A percentile compares a stretch with the other conserved stretches of the same genome.
Conservation (phyloP, 306 rosid species). For the Glycine latifolia region DNA sequence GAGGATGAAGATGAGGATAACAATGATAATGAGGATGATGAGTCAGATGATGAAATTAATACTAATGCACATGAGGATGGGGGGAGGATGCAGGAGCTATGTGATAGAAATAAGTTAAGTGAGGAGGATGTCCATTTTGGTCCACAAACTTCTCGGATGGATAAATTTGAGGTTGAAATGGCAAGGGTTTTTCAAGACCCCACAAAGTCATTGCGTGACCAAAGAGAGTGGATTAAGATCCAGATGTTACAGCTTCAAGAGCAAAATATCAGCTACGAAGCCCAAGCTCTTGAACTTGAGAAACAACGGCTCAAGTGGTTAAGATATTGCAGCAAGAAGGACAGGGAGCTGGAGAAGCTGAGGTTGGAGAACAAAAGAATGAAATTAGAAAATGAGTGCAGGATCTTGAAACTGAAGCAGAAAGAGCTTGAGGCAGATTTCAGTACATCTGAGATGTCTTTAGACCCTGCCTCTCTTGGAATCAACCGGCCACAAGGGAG, state of each 20-base stretch:
- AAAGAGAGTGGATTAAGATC: conserved; percentile 72
- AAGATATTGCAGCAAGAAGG: conserved; percentile 88
- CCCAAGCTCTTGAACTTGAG: conserved; percentile 81
- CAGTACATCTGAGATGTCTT: conserved; percentile 57
- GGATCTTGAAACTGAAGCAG: conserved; percentile 70
- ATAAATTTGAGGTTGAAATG: conserved; percentile 72
- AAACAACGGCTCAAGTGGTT: conserved; percentile 90
- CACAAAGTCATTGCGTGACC: conserved; percentile 61
- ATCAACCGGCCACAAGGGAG: conserved; percentile 63
- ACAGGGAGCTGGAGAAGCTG: conserved; percentile 78
- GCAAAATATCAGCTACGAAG: conserved; percentile 62
- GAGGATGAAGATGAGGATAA: conserved; percentile 71
- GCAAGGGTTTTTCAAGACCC: conserved; percentile 69
- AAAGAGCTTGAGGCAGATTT: conserved; percentile 65
- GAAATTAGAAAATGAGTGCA: conserved; percentile 77
- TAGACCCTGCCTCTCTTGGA: conserved; percentile 62
- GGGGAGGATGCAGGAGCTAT: conserved; percentile 56
- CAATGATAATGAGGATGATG: conserved; percentile 79
- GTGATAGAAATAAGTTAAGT: conserved; percentile 51
- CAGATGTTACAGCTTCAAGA: conserved; percentile 75
- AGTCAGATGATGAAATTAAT: conserved; percentile 59
- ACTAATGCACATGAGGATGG: conserved; percentile 51
- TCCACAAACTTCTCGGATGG: conserved; percentile 54
- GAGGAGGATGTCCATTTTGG: conserved; percentile 65
- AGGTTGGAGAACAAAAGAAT: conserved; percentile 79